Conservation (phyloP, 805 yeast species). For the Lipomyces sp. region DNA sequence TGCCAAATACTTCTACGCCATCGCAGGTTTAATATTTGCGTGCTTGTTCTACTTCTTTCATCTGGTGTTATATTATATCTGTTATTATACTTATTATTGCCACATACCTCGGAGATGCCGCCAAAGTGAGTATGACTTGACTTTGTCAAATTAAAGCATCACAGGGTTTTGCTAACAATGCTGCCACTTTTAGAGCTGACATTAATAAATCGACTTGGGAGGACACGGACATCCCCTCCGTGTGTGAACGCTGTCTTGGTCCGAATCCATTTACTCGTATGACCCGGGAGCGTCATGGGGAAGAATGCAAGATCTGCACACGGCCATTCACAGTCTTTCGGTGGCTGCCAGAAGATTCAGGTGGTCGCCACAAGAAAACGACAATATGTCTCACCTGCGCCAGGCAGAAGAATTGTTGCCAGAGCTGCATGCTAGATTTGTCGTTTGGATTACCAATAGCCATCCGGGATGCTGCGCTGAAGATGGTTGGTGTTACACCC, state of each 20-base stretch:
- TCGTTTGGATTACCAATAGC: constrained; percentile 79
- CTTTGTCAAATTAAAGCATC: too few relatives aligned
- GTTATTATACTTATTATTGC: background rate
- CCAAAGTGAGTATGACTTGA: background rate
- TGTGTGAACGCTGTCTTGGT: constrained; percentile 55
- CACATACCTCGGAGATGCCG: background rate
- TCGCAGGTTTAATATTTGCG: background rate
- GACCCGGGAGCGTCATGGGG: constrained; percentile 71
- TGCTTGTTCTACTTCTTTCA: background rate
- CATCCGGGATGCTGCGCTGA: constrained; percentile 77
- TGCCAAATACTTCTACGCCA: background rate
- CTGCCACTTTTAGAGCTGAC: constrained; percentile 41
- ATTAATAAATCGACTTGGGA: constrained; percentile 45
- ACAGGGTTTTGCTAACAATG: background rate
- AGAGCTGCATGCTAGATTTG: constrained; percentile 81
- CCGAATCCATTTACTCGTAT: constrained; percentile 66
- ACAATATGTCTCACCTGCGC: constrained; percentile 82
- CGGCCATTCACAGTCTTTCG: constrained; percentile 80
- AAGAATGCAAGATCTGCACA: constrained; percentile 84
- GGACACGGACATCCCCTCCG: constrained; percentile 57
- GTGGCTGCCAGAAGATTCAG: constrained; percentile 60
- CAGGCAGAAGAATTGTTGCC: constrained; percentile 80
- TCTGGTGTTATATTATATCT: background rate
- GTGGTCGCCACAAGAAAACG: constrained; percentile 56
- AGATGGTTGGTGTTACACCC: constrained; percentile 62